These are phyloP conservation scores for Juncus inflexus DNA, from an alignment of 176 grass and related monocot species.

Conservation along the genomic window DNA sequence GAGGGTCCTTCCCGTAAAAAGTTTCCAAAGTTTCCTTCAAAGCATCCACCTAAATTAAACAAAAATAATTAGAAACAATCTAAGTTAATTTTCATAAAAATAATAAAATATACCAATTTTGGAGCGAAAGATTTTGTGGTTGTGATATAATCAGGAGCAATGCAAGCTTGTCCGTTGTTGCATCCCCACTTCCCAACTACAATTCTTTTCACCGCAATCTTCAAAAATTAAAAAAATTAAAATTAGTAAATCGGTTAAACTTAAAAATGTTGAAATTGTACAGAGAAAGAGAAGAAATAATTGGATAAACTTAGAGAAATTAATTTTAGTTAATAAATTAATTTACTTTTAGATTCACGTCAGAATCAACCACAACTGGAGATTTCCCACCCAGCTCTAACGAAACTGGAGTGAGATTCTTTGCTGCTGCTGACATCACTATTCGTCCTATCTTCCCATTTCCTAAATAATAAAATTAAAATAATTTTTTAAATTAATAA, in stretches of 20 bases:
- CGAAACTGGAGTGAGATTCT: constrained; percentile 69
- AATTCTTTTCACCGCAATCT: constrained; percentile 58
- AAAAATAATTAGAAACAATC: constrained; percentile 10
- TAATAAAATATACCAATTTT: constrained; percentile 33
- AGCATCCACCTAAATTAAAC: constrained; percentile 52
- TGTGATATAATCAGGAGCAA: constrained; percentile 73
- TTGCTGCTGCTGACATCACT: constrained; percentile 71
- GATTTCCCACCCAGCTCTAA: constrained; percentile 81
- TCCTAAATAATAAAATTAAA: constrained; percentile 29
- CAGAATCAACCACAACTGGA: constrained; percentile 71
- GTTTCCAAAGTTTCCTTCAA: constrained; percentile 49
- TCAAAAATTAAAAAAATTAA: not conserved
- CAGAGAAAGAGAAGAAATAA: not conserved
- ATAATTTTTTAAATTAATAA: not conserved
- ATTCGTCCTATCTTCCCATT: constrained; percentile 45
- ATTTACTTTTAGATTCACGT: constrained; percentile 16
- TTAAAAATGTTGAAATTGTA: not conserved
- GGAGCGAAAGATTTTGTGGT: constrained; percentile 67
- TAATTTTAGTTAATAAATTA: not conserved
- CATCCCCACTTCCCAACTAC: constrained; percentile 63
- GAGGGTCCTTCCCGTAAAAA: constrained; percentile 36
- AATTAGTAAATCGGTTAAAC: not conserved
- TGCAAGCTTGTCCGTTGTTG: constrained; percentile 71
- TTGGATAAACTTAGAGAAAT: not conserved
- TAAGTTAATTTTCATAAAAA: not conserved